A percentile compares a stretch with the other conserved stretches of the same genome.
These are phyloP conservation scores for Rhizopus sp. DNA, from an alignment of 371 early-diverging fungal genomes.

Conservation along the genomic window DNA sequence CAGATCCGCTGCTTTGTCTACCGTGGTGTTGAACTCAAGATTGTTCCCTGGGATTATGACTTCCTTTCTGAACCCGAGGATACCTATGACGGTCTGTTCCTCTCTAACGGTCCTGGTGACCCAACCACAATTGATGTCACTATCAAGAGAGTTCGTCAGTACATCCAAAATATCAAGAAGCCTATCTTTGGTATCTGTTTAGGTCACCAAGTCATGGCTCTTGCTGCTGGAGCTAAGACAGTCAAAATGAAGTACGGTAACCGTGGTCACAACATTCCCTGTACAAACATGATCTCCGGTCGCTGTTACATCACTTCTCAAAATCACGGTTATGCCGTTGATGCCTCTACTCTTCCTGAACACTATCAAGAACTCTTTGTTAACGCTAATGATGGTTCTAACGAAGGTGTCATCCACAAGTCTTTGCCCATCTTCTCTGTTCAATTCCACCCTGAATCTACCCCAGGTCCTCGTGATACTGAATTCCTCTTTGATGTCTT, in stretches of 20 bases:
- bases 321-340: conserved; percentile 97
- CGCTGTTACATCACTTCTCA: conserved; percentile 97
- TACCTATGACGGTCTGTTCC: conserved; percentile 90
- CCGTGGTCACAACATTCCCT: conserved; percentile 98
- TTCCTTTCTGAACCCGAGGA: conserved; percentile 67
- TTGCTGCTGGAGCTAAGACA: conserved; percentile 93
- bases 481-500: conserved; percentile 95
- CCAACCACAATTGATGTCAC: conserved; percentile 81
- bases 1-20: conserved; percentile 95
- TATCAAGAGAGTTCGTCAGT: conserved; percentile 68
- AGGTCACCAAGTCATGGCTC: conserved; percentile 93
- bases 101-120: conserved; percentile 98
- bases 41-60: conserved; percentile 97
- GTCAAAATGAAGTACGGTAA: conserved; percentile 97
- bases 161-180: conserved; percentile 69
- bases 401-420: conserved; percentile 95
- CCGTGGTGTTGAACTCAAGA: conserved; percentile 90
- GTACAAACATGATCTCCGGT: conserved; percentile 91
- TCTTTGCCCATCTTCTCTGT: conserved; percentile 92
- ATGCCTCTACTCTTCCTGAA: conserved; percentile 74
- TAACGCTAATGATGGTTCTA: conserved; percentile 97
- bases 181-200: conserved; percentile 98
- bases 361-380: conserved; percentile 90
- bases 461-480: conserved; percentile 96
- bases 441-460: conserved; percentile 98